Base-by-base conservation (phyloP, 2,329 filamentous ascomycete genomes). In the Exophiala alcalophila region DNA sequence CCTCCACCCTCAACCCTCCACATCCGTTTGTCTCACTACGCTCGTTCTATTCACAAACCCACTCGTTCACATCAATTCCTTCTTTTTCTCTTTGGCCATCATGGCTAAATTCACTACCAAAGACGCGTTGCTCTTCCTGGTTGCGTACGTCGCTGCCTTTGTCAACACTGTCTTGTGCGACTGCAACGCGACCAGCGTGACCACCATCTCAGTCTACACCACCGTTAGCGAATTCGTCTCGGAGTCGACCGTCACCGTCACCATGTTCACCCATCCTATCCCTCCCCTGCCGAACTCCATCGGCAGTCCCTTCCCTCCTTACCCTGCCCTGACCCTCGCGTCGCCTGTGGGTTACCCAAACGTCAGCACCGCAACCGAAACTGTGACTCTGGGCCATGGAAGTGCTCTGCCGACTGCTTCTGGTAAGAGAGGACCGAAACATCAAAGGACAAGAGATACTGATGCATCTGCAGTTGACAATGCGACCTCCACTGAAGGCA, bases 171-270 rank as follows among this genome's bases (percentile, higher is more conserved):
- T 32, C 37, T 32, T 40, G n/a, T n/a, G 25, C 9, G 12, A 28
- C 14, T 40, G 37, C 29, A 38, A 38, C 18, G 29, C 11, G 14
- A 32, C 19, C 16, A 32, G 19, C 16, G 33, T 29, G 20, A 33
- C 37, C 9, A 40, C 37, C 29, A n/a, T 40, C 10, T 40, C 37
- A 11, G 12, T 32, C 29, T 3, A 32, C 15, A 18, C 12, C 11
- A 40, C 28, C 7, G 15, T 40, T 14, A 40, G 28, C 2, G 37
- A 33, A 14, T 20, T 29, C 36, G 6, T 33, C 15, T 7, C 37
- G 7, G 12, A 20, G 28, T 2, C 23, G 4, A 40, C 37, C 12
- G 37, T 40, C 14, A 40, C 37, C 4, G 14, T 40, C 14, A 40
- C 37, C 27, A 21, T 32, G 16, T 14, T 10, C 23, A 7, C 8